These are phyloP conservation scores for Claviceps sp. DNA, from an alignment of 2,329 filamentous ascomycete genomes.

Conservation along the genomic window DNA sequence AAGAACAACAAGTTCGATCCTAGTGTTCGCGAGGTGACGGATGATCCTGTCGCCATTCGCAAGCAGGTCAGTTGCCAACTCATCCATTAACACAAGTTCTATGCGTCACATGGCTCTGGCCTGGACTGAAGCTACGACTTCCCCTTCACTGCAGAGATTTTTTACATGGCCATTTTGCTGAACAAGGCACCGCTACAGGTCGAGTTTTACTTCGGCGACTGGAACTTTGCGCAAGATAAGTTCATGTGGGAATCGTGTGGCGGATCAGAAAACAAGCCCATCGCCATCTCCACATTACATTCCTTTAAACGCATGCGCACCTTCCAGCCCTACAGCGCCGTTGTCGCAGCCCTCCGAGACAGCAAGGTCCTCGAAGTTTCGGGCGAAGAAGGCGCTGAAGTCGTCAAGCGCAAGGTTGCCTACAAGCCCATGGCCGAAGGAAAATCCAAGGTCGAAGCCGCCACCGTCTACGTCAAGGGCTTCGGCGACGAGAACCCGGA, in stretches of 20 bases:
- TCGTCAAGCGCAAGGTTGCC: conserved; percentile 62
- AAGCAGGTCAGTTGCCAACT: conserved; percentile 49
- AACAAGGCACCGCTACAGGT: conserved; percentile 43
- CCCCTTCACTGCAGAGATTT: neutral
- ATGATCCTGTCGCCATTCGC: conserved; percentile 69
- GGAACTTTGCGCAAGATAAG: conserved; percentile 78
- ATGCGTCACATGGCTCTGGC: neutral
- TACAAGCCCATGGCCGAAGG: conserved; percentile 44
- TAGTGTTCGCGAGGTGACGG: conserved; percentile 51
- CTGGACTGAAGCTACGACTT: neutral
- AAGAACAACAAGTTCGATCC: conserved; percentile 62
- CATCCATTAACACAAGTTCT: neutral
- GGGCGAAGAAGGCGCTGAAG: conserved; percentile 60
- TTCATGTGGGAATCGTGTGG: conserved; percentile 71
- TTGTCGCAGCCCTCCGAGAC: conserved; percentile 71
- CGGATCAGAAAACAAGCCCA: conserved; percentile 68
- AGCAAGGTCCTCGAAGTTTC: conserved; percentile 61
- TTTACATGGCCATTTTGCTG: neutral
- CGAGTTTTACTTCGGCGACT: conserved; percentile 92
- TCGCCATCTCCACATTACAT: conserved; percentile 65
- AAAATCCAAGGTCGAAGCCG: conserved; percentile 53
- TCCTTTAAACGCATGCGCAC: conserved; percentile 92
- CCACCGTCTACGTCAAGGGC: conserved; percentile 84
- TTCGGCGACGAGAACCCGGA: conserved; percentile 75
- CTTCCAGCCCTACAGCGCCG: conserved; percentile 76